Evolutionary conservation across 1,284 basidiomycete species (phyloP).

Genomic region (Golubevia pallescens): DNA sequence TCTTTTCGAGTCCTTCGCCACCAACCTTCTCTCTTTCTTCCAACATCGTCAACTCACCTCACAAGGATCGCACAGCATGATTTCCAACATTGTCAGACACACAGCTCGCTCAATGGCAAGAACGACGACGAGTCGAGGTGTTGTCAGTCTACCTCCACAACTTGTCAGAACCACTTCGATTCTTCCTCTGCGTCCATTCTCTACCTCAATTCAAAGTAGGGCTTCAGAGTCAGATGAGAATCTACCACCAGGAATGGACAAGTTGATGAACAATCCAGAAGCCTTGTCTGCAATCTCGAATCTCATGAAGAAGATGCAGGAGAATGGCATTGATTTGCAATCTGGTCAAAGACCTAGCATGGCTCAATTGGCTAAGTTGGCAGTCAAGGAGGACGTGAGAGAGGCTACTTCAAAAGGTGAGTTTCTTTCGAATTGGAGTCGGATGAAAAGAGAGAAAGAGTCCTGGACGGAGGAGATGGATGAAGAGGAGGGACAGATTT

Average conservation of each 20-base stretch:
- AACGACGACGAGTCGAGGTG: no score
- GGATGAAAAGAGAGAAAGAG: neutral
- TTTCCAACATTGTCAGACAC: no score
- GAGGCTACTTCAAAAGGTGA: slow-evolving; percentile 39
- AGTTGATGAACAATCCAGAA: slow-evolving; percentile 32
- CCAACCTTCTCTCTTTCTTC: no score
- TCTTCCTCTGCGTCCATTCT: neutral
- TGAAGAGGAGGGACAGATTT: no score
- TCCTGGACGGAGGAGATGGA: neutral
- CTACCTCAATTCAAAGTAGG: neutral
- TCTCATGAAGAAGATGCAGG: slow-evolving; percentile 37
- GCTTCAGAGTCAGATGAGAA: neutral
- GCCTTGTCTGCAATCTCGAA: slow-evolving; percentile 37
- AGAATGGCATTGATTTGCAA: slow-evolving; percentile 39
- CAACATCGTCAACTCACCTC: no score
- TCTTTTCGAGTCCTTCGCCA: no score
- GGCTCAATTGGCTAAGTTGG: slow-evolving; percentile 40
- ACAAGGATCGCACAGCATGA: no score
- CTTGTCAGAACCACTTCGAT: no score
- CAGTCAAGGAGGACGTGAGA: slow-evolving; percentile 34
- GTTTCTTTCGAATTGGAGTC: slow-evolving; percentile 3
- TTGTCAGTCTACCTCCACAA: no score
- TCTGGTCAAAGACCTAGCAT: slow-evolving; percentile 38
- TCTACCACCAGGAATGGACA: slow-evolving; percentile 47
- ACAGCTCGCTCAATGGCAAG: no score